phyloP scores from a whole-genome alignment of 1,284 basidiomycete species.

The Agroathelia rolfsii region DNA sequence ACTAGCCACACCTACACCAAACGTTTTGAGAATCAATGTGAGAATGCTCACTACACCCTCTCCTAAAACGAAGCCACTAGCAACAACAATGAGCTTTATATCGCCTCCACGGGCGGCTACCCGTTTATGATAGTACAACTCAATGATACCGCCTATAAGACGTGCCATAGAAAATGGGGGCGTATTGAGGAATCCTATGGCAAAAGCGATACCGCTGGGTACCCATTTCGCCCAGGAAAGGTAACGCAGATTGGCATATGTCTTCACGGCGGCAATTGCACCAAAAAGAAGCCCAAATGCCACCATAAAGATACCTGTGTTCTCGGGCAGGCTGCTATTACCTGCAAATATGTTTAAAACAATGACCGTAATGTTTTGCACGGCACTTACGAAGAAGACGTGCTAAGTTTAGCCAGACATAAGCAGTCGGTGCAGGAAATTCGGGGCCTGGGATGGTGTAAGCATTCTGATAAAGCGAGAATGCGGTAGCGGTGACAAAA shows the following conservation, averaged over 20 bases:
- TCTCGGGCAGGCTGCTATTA: conserved; percentile 73
- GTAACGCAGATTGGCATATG: conserved; percentile 38
- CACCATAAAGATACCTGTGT: conserved; percentile 76
- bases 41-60: conserved; percentile 87
- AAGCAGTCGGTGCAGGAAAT: conserved; percentile 91
- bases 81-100: conserved; percentile 79
- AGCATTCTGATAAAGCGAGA: conserved; percentile 77
- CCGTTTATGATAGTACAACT: conserved; percentile 55
- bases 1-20: conserved; percentile 65
- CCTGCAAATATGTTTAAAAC: conserved; percentile 31
- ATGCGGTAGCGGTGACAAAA: conserved; percentile 81
- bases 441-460: conserved; percentile 84
- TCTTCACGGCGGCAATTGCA: conserved; percentile 58
- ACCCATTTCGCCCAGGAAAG: conserved; percentile 59
- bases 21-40: conserved; percentile 65
- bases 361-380: conserved; percentile 3
- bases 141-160: conserved; percentile 79
- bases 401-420: conserved; percentile 86
- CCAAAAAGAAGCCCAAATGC: conserved; percentile 67
- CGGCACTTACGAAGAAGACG: conserved; percentile 66
- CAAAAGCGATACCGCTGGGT: conserved; percentile 84
- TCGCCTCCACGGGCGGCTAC: conserved; percentile 39
- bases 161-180: conserved; percentile 92
- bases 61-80: conserved; percentile 91
- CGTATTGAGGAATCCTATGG: conserved; percentile 89